A percentile compares a stretch with the other conserved stretches of the same genome.
Conservation (phyloP, 2,329 filamentous ascomycete species). For the Elsinoe necatrix region DNA sequence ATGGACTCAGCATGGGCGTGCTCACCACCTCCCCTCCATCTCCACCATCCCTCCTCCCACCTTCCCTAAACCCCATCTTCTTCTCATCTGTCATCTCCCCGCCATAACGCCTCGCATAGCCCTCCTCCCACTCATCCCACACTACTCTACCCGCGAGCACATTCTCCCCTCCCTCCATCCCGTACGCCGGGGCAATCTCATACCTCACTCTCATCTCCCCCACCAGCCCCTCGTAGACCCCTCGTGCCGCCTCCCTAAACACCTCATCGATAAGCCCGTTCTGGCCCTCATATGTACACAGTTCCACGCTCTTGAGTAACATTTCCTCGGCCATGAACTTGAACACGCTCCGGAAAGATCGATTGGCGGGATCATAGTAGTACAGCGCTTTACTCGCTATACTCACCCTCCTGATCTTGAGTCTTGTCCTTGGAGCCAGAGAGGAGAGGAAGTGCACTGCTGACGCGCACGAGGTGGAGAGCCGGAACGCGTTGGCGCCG, state of each 20-base stretch:
- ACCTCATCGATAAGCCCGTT: constrained; percentile 5
- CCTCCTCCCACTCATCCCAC: constrained; percentile 14
- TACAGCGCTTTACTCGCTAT: constrained; percentile 8
- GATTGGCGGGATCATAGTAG: constrained; percentile 8
- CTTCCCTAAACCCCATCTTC: constrained; percentile 9
- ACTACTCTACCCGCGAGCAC: constrained; percentile 5
- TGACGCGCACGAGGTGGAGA: constrained; percentile 6
- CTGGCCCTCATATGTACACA: constrained; percentile 9
- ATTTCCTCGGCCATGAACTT: not conserved
- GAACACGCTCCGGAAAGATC: not conserved
- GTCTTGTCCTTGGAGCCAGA: not conserved
- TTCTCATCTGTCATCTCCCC: not conserved
- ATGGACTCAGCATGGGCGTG: constrained; percentile 11
- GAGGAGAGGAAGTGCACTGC: not conserved
- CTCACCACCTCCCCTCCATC: constrained; percentile 8
- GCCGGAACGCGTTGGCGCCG: constrained; percentile 1
- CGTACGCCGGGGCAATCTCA: constrained; percentile 9
- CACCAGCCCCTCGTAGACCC: not conserved
- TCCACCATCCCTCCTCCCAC: not conserved
- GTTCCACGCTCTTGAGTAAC: not conserved
- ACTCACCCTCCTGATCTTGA: not conserved
- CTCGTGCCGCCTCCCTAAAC: constrained; percentile 5
- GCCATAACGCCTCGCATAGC: not conserved
- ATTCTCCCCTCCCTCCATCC: constrained; percentile 10
- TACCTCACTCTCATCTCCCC: constrained; percentile 1